A percentile compares a stretch with the other conserved stretches of the same genome.
Conservation (phyloP, 306 rosid species). For the Cucumis sativus region DNA sequence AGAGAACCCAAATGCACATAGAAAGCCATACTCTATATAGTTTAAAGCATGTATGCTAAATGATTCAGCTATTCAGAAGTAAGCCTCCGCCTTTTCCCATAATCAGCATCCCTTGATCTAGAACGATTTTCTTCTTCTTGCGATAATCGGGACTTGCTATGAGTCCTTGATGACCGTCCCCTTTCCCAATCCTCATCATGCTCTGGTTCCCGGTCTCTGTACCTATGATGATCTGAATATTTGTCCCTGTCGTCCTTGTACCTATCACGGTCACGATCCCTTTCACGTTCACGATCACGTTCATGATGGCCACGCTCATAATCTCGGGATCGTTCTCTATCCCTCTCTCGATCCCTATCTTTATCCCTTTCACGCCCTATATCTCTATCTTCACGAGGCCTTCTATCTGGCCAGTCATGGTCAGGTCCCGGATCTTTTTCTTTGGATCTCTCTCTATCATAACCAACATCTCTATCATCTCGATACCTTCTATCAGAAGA, state of each 20-base stretch:
- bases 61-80: constrained; percentile 50
- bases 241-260: constrained; percentile 72
- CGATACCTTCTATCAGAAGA: constrained; percentile 75
- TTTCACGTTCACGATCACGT: constrained; percentile 32
- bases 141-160: constrained; percentile 50
- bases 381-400: constrained; percentile 64
- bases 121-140: constrained; percentile 77
- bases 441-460: constrained; percentile 67
- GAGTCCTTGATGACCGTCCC: constrained; percentile 73
- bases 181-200: constrained; percentile 81
- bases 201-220: constrained; percentile 59
- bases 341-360: constrained; percentile 38
- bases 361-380: constrained; percentile 44
- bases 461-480: constrained; percentile 77
- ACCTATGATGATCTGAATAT: constrained; percentile 74
- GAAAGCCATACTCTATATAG: constrained; percentile 17
- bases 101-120: constrained; percentile 82
- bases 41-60: constrained; percentile 12
- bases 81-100: constrained; percentile 79
- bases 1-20: constrained; percentile 29
- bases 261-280: constrained; percentile 67
- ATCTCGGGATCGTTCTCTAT: constrained; percentile 44
- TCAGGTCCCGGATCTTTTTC: constrained; percentile 60
- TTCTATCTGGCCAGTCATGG: constrained; percentile 59
- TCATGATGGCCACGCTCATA: constrained; percentile 25